Evolutionary conservation across 306 rosid species (phyloP), one percentile per base, ranked within the genome.

Genomic region (Sicyos edulis): DNA sequence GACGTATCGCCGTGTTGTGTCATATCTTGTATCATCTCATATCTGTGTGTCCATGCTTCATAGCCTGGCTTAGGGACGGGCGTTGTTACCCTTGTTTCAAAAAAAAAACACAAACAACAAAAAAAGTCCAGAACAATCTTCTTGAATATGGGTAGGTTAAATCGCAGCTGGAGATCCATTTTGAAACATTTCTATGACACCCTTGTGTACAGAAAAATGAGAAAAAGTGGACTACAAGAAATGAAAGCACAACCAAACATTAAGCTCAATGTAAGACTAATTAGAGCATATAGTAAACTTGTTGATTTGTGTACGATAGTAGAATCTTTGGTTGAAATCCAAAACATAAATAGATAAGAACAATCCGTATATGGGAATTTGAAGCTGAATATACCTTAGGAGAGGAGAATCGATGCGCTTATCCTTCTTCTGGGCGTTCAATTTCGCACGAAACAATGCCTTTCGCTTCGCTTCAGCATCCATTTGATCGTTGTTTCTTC

Each of bases 341-440:
- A 22, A 69, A 49, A 24, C 4, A 26, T 7, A 51, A 51, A 9
- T 49, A 0, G 73, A 66, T 0, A 22, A n/a, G 8, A 13, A 32
- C 7, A 66, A 66, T 21, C 72, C 55, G 6, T 73, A 8, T 47
- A 4, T 26, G 3, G 12, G 47, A 21, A 19, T 10, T 45, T 15
- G 68, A 19, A 22, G 6, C 57, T 73, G 26, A 4, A 45, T 19
- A 15, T 75, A 87, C 99, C 99, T 86, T 3, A 91, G 86, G 0
- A 93, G 86, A 67, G 96, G 92, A 54, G 96, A 93, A 52, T 87
- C 92, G 12, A 85, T 81, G 77, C 91, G 93, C 80, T 93, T 93
- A 9, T 85, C 97, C 80, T 87, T 91, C 90, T 86, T 87, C 82
- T 86, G 89, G 5, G 91, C 90, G 71, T 86, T 88, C 87, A 90